Conservation (phyloP, 768 basidiomycete genomes). For the Mycena indigotica region DNA sequence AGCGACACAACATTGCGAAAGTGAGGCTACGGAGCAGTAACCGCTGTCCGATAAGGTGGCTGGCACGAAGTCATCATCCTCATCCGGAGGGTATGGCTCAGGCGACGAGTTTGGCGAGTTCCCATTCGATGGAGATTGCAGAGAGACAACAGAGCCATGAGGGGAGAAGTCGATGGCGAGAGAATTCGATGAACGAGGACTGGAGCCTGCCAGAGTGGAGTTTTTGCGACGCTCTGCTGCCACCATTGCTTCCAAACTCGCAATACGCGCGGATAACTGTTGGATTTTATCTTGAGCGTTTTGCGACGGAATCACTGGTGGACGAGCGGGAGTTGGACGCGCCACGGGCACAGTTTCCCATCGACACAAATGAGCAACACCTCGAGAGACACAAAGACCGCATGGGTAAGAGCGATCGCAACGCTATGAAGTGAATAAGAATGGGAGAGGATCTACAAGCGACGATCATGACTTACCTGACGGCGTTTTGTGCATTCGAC, state of each 20-base stretch:
- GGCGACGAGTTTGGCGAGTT: conserved; percentile 24
- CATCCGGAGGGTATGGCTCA: conserved; percentile 21
- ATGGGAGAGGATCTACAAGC: conserved; percentile 1
- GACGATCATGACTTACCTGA: conserved; percentile 40
- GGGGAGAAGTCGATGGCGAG: conserved; percentile 18
- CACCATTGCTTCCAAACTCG: conserved; percentile 31
- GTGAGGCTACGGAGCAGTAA: conserved; percentile 42
- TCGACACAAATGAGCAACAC: conserved; percentile 46
- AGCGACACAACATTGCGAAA: conserved; percentile 48
- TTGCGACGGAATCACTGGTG: conserved; percentile 30
- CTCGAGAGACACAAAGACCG: conserved; percentile 41
- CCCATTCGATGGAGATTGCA: conserved; percentile 21
- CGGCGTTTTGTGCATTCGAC: conserved; percentile 59
- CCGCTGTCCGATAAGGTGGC: conserved; percentile 34
- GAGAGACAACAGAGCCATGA: conserved; percentile 17
- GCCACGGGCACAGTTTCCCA: conserved; percentile 48
- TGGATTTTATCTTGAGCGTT: conserved; percentile 14
- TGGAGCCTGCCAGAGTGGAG: conserved; percentile 24
- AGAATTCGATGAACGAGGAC: conserved; percentile 22
- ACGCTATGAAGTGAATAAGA: conserved; percentile 39
- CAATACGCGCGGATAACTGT: conserved; percentile 32
- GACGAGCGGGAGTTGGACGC: conserved; percentile 44
- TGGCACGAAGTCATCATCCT: conserved; percentile 20
- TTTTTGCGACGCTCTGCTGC: conserved; percentile 16
- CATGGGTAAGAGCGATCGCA: conserved; percentile 51